Base-by-base conservation (phyloP, 2,329 filamentous ascomycete species). In the Fusarium sp. region DNA sequence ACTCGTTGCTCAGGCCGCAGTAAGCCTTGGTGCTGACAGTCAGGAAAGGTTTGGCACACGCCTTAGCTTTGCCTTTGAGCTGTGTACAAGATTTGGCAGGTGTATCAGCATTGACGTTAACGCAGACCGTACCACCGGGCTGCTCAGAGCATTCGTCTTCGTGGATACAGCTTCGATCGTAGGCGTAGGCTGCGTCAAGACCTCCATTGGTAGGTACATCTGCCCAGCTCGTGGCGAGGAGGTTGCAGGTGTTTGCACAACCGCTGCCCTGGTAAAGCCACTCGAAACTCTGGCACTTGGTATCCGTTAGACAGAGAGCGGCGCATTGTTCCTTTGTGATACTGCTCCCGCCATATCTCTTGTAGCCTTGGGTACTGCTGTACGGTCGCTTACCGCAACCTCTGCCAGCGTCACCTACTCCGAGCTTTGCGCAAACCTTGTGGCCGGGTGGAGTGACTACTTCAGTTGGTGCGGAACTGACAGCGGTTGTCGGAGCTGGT, bases 301-400 rank as follows among this genome's bases (percentile, higher is more conserved):
- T 33, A 10, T 72, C 70, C 2, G 37, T 35, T 6, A 72, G 54
- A 8, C 70, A 72, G 5, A 72, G 62, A 1, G 70, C 58, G 2
- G 61, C 70, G 11, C 70, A 72, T 19, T 72, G 65, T 2, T 71
- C 58, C 11, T 58, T 59, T 5, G 51, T 59, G 22, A 72, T 69
- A 20, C 56, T 62, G 17, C 56, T 69, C 22, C 26, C 56, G 0
- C 51, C 56, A 4, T 57, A 68, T 4, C 50, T 41, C 22, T 68
- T 72, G 45, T 71, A 72, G 26, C 65, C 70, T 5, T 56, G 37
- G 0, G 55, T 60, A 7, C 67, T 67, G 37, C 49, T 72, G 46
- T 72, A 72, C 10, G 67, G 64, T 7, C 67, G 33, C 50, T 63
- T 61, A 8, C 20, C 67, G 4, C 70, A 72, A 3, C 61, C 70